Conservation (phyloP, 2,329 filamentous ascomycete species). For the Ceratocystiopsis minuta region DNA sequence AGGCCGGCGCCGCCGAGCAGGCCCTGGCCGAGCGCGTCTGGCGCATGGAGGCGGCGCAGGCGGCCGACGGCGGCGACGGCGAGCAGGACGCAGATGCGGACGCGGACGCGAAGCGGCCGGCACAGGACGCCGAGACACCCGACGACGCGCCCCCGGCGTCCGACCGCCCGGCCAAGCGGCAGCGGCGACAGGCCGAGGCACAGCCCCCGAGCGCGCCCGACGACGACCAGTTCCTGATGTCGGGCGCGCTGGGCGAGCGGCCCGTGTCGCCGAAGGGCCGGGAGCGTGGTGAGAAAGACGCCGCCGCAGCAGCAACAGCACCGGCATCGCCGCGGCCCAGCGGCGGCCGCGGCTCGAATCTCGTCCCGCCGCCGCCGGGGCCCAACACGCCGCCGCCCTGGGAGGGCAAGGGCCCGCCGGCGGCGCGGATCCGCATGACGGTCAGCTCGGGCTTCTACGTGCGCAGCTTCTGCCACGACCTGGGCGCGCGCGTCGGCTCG, state of each 20-base stretch:
- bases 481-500: slow-evolving; percentile 66
- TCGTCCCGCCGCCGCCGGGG: slow-evolving; percentile 30
- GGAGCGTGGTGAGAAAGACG: too few species aligned
- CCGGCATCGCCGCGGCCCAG: slow-evolving; percentile 10
- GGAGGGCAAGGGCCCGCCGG: slow-evolving; percentile 49
- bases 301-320: background rate
- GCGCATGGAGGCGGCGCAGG: slow-evolving; percentile 40
- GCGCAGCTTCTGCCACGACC: slow-evolving; percentile 78
- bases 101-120: slow-evolving; percentile 39
- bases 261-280: slow-evolving; percentile 26
- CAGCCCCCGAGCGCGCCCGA: background rate
- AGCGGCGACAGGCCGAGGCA: background rate
- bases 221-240: slow-evolving; percentile 30
- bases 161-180: slow-evolving; percentile 25
- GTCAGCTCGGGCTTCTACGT: slow-evolving; percentile 96
- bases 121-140: too few species aligned
- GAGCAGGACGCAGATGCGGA: slow-evolving; percentile 37
- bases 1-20: slow-evolving; percentile 60
- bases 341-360: slow-evolving; percentile 31
- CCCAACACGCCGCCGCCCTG: slow-evolving; percentile 34
- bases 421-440: slow-evolving; percentile 70
- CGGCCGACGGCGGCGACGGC: slow-evolving; percentile 27
- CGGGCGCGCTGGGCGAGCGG: slow-evolving; percentile 34
- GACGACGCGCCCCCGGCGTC: too few species aligned
- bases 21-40: slow-evolving; percentile 56